These are phyloP conservation scores for Diplogelasinospora grovesii DNA, from an alignment of 495 filamentous ascomycete genomes.

Conservation along the genomic window DNA sequence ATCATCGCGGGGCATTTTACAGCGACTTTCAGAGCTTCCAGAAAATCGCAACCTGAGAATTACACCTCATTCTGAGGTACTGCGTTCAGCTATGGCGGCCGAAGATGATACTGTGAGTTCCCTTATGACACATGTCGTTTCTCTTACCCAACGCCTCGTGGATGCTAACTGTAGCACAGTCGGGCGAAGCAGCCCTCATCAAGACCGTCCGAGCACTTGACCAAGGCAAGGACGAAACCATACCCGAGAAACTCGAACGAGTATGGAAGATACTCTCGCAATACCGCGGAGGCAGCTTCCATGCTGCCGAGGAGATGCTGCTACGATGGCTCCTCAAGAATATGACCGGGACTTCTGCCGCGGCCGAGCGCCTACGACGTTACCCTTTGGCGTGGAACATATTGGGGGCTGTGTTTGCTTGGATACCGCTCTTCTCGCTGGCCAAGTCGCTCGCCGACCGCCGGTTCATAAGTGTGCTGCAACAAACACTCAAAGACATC, in stretches of 20 bases:
- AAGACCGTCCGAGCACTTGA: slow-evolving; percentile 29
- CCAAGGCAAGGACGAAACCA: slow-evolving; percentile 26
- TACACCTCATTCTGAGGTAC: too few species aligned
- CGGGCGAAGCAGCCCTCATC: slow-evolving; percentile 19
- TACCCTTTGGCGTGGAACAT: slow-evolving; percentile 39
- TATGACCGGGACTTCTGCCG: slow-evolving; percentile 34
- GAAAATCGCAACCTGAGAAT: too few species aligned
- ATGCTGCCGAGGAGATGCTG: slow-evolving; percentile 42
- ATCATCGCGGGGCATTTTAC: too few species aligned
- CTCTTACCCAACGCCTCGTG: background rate
- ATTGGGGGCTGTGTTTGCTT: slow-evolving; percentile 31
- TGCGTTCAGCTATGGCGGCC: background rate
- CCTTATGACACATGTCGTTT: background rate
- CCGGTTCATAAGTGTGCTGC: slow-evolving; percentile 34
- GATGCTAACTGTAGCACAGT: slow-evolving; percentile 13
- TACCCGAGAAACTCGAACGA: slow-evolving; percentile 33
- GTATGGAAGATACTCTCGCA: slow-evolving; percentile 30
- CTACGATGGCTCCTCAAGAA: slow-evolving; percentile 44
- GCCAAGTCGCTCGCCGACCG: slow-evolving; percentile 41
- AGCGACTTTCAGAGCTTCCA: too few species aligned
- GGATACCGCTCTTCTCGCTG: slow-evolving; percentile 36
- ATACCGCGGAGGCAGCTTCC: slow-evolving; percentile 25
- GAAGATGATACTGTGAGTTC: background rate
- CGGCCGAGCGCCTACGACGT: slow-evolving; percentile 38
- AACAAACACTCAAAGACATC: slow-evolving; percentile 37